phyloP scores from a whole-genome alignment of 2,329 filamentous ascomycete species.

The Fusarium foetens region DNA sequence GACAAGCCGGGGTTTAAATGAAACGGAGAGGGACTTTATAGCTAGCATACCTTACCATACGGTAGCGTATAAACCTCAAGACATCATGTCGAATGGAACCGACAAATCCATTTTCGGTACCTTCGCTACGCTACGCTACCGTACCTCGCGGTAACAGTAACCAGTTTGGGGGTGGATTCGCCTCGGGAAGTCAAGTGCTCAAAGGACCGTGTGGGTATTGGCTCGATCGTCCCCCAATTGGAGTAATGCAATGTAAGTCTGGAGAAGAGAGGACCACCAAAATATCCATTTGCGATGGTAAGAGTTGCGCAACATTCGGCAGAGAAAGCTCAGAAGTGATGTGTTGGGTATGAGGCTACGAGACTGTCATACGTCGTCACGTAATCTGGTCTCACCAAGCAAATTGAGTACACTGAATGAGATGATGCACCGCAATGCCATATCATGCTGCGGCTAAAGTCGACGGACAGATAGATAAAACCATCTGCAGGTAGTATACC shows the following conservation, averaged over 20 bases:
- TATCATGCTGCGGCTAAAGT: neutral
- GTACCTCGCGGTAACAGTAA: slow-evolving; percentile 7
- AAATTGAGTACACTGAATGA: neutral
- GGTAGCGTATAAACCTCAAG: slow-evolving; percentile 24
- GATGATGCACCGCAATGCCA: neutral
- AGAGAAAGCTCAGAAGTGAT: slow-evolving; percentile 14
- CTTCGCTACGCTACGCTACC: neutral
- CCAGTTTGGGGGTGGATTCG: slow-evolving; percentile 45
- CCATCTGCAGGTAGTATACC: neutral
- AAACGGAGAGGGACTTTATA: slow-evolving; percentile 39
- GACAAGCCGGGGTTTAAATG: slow-evolving; percentile 27
- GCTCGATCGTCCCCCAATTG: slow-evolving; percentile 40
- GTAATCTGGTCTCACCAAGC: neutral
- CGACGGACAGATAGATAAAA: neutral
- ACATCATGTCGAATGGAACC: slow-evolving; percentile 28
- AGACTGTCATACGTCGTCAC: neutral
- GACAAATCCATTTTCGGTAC: slow-evolving; percentile 25
- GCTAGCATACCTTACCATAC: slow-evolving; percentile 14
- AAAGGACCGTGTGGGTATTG: slow-evolving; percentile 39
- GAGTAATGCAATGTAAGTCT: slow-evolving; percentile 33
- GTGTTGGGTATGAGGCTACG: neutral
- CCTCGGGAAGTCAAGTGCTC: slow-evolving; percentile 43
- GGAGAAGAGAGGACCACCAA: slow-evolving; percentile 19
- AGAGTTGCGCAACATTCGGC: slow-evolving; percentile 20
- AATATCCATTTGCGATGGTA: slow-evolving; percentile 1